Percentiles rank a stretch among this genome's conserved stretches.
These are phyloP conservation scores for maize (Zea mays) DNA, from an alignment of 176 grass and related monocot species.

Conservation along the genomic window Zm-B73-REFERENCE-NAM-5.0 NC_050100.1:44521501-44522000, in stretches of 20 bases:
- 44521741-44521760: slow-evolving; percentile 48
- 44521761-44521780: slow-evolving; percentile 25
- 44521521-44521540: slow-evolving; percentile 18
- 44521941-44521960: slow-evolving; percentile 5
- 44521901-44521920: not conserved
- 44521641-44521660: slow-evolving; percentile 5
- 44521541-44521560: slow-evolving; percentile 23
- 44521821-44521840: slow-evolving; percentile 29
- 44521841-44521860: slow-evolving; percentile 18
- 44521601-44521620: not conserved
- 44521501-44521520: not conserved
- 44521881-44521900: slow-evolving; percentile 6
- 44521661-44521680: slow-evolving; percentile 31
- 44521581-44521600: slow-evolving; percentile 27
- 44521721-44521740: slow-evolving; percentile 44
- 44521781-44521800: slow-evolving; percentile 47
- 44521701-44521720: slow-evolving; percentile 43
- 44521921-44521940: slow-evolving; percentile 13
- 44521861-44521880: not conserved
- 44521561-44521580: not conserved
- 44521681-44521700: slow-evolving; percentile 40
- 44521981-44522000: slow-evolving; percentile 50
- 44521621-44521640: not conserved
- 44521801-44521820: slow-evolving; percentile 41
- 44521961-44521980: not conserved